Evolutionary conservation across 1,284 basidiomycete genomes (phyloP), one percentile per base, ranked within the genome.

Genomic region (Marasmius fiardii): DNA sequence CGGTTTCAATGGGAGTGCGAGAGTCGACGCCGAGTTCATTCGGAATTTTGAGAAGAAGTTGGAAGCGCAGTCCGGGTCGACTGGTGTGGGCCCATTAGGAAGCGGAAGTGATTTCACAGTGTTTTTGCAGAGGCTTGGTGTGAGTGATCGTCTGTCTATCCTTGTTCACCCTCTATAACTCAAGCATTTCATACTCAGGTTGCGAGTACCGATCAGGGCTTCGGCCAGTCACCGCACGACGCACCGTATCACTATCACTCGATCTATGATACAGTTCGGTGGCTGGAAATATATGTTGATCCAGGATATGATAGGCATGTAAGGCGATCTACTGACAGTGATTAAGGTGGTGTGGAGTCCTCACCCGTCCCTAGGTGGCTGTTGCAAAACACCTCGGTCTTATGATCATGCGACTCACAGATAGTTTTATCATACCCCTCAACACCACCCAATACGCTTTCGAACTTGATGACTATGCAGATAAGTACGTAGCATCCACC

Each of bases 241-340:
- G 78, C 92, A 4, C 79, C 82, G 4, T 92, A 92, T 65, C 90
- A 92, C 66, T 92, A 91, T 64, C 86, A 90, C 64, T 89, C 87
- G n/a, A 82, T 92, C 59, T 95, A 90, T 67, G 93, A 95, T 68
- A 82, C 80, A 26, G 81, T 86, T 63, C 72, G 74, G 51, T 95
- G 87, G 86, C 86, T 90, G 69, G 83, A 88, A 63, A 70, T 75
- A 26, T 94, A 84, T 64, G 89, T 80, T 34, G 92, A 95, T 68
- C 86, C 87, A 16, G 84, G 81, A 4, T 94, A 92, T 74, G 70
- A 82, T 62, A 81, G 84, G 53, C 90, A 93, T 71, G 84, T 85
- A 64, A 53, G 74, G 65, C 54, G 47, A 44, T 34, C 18, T 51
- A 23, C n/a, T 2, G 3, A 3, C 20, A 47, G 20, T 16, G 20